phyloP scores from a whole-genome alignment of 352 stramenopile genomes.

The Hyaloperonospora arabidopsidis region DNA sequence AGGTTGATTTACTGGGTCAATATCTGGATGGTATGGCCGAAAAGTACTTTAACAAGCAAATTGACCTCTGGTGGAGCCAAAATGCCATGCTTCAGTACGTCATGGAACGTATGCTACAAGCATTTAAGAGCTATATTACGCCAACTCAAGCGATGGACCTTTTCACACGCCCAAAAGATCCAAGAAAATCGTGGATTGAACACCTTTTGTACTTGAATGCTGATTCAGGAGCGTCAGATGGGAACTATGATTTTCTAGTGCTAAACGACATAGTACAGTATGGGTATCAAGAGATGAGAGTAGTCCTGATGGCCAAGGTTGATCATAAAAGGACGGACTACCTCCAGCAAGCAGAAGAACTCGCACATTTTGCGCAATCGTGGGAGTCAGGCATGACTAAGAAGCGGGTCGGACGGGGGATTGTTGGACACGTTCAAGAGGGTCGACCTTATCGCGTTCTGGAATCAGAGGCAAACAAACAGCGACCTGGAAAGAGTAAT shows the following conservation, averaged over 20 bases:
- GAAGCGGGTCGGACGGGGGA: too few relatives aligned
- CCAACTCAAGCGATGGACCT: conserved; percentile 11
- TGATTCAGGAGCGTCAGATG: neutral
- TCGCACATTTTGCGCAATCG: too few relatives aligned
- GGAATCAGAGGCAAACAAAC: too few relatives aligned
- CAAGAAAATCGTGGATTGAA: conserved; percentile 4
- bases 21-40: neutral
- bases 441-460: too few relatives aligned
- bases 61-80: conserved; percentile 8
- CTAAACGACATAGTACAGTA: neutral
- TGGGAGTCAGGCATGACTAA: too few relatives aligned
- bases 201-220: conserved; percentile 1
- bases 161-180: conserved; percentile 6
- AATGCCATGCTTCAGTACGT: conserved; percentile 9
- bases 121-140: conserved; percentile 4
- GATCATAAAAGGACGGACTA: neutral
- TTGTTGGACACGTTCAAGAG: too few relatives aligned
- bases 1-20: neutral
- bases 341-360: neutral
- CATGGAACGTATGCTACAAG: conserved; percentile 14
- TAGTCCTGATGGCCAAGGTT: neutral
- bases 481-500: too few relatives aligned
- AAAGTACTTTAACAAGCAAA: neutral
- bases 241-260: neutral
- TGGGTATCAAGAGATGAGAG: neutral